Conservation (phyloP, 129 eudicot genomes). For the Chrysanthemum makinoi region DNA sequence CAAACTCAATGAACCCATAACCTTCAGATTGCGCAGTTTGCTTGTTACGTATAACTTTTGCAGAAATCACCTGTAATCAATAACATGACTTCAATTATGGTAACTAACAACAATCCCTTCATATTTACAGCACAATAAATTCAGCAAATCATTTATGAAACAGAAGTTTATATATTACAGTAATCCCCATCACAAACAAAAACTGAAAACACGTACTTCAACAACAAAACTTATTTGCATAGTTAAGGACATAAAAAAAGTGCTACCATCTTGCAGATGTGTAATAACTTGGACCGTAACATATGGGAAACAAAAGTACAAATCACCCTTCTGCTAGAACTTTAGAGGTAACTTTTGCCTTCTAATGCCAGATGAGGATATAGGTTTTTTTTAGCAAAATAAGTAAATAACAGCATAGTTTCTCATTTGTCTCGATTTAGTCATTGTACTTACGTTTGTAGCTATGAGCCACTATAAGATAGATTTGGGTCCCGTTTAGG, state of each 20-base stretch:
- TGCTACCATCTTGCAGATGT: slow-evolving; percentile 1
- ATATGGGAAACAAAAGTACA: not conserved
- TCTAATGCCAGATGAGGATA: not conserved
- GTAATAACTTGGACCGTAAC: slow-evolving; percentile 2
- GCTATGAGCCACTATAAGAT: no score
- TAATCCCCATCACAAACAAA: not conserved
- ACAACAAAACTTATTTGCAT: not conserved
- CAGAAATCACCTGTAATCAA: slow-evolving; percentile 64
- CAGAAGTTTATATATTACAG: not conserved
- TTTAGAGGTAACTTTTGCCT: not conserved
- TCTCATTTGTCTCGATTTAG: no score
- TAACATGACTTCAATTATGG: not conserved
- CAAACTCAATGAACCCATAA: slow-evolving; percentile 87
- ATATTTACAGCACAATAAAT: not conserved
- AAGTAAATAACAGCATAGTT: no score
- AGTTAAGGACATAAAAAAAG: not conserved
- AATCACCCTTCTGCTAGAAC: slow-evolving; percentile 3
- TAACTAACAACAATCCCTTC: not conserved
- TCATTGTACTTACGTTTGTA: no score
- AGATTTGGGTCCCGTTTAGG: no score
- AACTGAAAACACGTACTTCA: slow-evolving; percentile 6
- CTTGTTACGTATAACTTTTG: slow-evolving; percentile 92
- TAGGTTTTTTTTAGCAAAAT: no score
- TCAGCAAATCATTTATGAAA: slow-evolving; percentile 18
- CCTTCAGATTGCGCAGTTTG: slow-evolving; percentile 83